Evolutionary conservation across 192 early-diverging fungal genomes (phyloP).

Genomic region (Polychytrium aggregatum): DNA sequence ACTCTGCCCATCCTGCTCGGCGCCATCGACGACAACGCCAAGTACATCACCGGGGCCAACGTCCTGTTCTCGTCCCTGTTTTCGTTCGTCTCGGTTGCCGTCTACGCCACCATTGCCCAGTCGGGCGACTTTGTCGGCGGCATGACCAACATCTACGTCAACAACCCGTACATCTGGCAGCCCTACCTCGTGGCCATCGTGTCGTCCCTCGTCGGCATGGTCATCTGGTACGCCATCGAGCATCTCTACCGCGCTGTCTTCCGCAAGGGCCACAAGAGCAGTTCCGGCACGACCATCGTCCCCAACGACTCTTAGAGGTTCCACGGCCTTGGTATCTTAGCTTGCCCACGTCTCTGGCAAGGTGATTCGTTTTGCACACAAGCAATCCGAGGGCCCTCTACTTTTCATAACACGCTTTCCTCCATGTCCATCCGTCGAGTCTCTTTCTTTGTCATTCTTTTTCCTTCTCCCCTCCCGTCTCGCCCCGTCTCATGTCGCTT

Average conservation of each 20-base stretch:
- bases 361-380: too few relatives aligned
- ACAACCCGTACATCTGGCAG: slow-evolving; percentile 17
- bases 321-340: too few relatives aligned
- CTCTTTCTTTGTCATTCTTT: too few relatives aligned
- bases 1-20: slow-evolving; percentile 25
- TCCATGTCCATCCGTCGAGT: too few relatives aligned
- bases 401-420: too few relatives aligned
- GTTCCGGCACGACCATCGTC: too few relatives aligned
- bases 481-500: too few relatives aligned
- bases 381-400: too few relatives aligned
- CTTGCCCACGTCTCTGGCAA: too few relatives aligned
- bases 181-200: slow-evolving; percentile 21
- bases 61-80: slow-evolving; percentile 22
- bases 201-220: slow-evolving; percentile 15
- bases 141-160: slow-evolving; percentile 15
- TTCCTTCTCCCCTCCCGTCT: too few relatives aligned
- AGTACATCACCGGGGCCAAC: slow-evolving; percentile 12
- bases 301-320: too few relatives aligned
- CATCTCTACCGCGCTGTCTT: slow-evolving; percentile 4
- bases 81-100: slow-evolving; percentile 15
- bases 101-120: slow-evolving; percentile 7
- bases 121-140: slow-evolving; percentile 13
- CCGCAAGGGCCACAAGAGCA: slow-evolving; percentile 4
- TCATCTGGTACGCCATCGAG: slow-evolving; percentile 14
- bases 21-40: slow-evolving; percentile 14